These are phyloP conservation scores for Scheffersomyces ergatensis DNA, from an alignment of 805 yeast genomes.

Conservation along the genomic window DNA sequence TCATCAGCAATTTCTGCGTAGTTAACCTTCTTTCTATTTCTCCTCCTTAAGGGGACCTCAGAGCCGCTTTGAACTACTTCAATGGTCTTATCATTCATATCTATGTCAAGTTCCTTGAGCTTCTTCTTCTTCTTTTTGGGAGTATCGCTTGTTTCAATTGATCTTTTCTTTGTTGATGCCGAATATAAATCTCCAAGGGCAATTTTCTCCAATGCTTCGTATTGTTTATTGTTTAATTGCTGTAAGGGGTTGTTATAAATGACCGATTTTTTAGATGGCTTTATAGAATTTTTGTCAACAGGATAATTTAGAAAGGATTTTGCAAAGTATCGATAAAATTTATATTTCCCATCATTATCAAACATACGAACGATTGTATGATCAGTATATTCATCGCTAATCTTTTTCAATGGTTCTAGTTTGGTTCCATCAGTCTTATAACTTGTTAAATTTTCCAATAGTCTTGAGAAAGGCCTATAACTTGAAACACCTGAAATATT, in stretches of 20 bases:
- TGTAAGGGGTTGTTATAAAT: slow-evolving; percentile 2
- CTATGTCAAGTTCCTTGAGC: background rate
- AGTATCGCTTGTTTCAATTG: background rate
- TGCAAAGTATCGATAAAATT: slow-evolving; percentile 60
- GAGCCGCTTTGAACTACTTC: background rate
- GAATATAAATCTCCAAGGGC: background rate
- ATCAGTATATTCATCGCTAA: slow-evolving; percentile 25
- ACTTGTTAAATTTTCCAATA: slow-evolving; percentile 49
- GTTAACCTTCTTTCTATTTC: background rate
- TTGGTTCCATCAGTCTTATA: slow-evolving; percentile 26
- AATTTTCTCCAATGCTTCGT: background rate
- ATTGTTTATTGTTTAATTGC: slow-evolving; percentile 3
- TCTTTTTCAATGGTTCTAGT: slow-evolving; percentile 22
- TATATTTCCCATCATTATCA: slow-evolving; percentile 72
- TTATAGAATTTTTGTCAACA: background rate
- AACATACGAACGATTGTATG: slow-evolving; percentile 52
- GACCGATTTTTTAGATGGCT: background rate
- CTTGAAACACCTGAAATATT: slow-evolving; percentile 54
- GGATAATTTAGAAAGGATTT: background rate
- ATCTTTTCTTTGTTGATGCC: background rate
- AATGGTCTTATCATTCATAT: background rate
- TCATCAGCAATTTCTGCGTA: background rate
- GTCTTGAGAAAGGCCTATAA: slow-evolving; percentile 48
- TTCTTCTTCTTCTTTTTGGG: background rate
- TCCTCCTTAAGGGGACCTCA: background rate